Conservation (phyloP, 2,329 filamentous ascomycete species). For the Byssothecium circinans region DNA sequence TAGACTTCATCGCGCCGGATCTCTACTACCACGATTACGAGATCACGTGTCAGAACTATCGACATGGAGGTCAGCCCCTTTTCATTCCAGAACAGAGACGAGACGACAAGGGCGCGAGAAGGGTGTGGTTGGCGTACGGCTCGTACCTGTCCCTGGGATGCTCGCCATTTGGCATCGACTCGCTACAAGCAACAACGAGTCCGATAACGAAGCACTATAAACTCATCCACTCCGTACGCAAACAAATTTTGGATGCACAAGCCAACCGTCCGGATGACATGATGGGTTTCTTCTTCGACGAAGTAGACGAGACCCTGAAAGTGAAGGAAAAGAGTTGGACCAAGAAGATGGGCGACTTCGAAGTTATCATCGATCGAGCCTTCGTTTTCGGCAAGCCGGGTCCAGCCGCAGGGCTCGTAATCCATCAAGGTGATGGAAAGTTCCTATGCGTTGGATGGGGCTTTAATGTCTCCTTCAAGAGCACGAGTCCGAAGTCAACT, state of each 20-base stretch:
- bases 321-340: slow-evolving; percentile 35
- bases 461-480: slow-evolving; percentile 45
- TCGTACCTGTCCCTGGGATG: slow-evolving; percentile 22
- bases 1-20: slow-evolving; percentile 54
- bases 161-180: slow-evolving; percentile 46
- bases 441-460: slow-evolving; percentile 53
- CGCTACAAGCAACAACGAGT: slow-evolving; percentile 35
- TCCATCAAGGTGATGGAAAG: slow-evolving; percentile 42
- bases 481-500: slow-evolving; percentile 27
- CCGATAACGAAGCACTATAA: slow-evolving; percentile 47
- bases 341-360: slow-evolving; percentile 38
- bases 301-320: slow-evolving; percentile 29
- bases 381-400: slow-evolving; percentile 52
- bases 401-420: slow-evolving; percentile 48
- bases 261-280: slow-evolving; percentile 26
- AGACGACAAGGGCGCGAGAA: slow-evolving; percentile 44
- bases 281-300: slow-evolving; percentile 51
- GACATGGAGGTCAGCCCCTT: slow-evolving; percentile 48
- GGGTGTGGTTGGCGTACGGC: slow-evolving; percentile 30
- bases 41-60: slow-evolving; percentile 48
- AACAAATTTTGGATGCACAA: slow-evolving; percentile 47
- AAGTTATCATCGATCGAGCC: slow-evolving; percentile 46
- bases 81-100: slow-evolving; percentile 58
- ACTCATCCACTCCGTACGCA: slow-evolving; percentile 40
- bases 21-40: slow-evolving; percentile 55